phyloP scores from a whole-genome alignment of 1,284 basidiomycete genomes.

The Ganoderma multipileum region DNA sequence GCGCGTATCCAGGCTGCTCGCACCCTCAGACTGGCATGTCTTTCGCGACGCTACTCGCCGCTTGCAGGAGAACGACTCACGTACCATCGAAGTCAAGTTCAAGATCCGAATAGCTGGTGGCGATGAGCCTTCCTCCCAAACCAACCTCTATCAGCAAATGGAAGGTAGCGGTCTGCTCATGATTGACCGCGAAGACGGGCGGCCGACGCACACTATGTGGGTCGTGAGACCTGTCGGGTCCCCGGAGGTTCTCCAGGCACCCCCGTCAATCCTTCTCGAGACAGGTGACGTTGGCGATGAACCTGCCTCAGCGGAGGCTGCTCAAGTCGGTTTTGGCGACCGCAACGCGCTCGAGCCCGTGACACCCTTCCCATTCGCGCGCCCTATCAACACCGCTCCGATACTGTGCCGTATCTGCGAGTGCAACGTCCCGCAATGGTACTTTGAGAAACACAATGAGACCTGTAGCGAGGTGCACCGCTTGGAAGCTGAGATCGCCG shows the following conservation, averaged over 20 bases:
- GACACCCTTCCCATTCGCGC: constrained; percentile 75
- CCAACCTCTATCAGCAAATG: constrained; percentile 82
- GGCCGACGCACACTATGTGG: constrained; percentile 98
- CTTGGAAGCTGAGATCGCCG: constrained; percentile 93
- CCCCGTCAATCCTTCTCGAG: constrained; percentile 62
- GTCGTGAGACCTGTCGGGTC: constrained; percentile 88
- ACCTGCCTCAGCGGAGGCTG: constrained; percentile 42
- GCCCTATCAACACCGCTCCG: constrained; percentile 83
- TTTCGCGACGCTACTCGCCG: constrained; percentile 90
- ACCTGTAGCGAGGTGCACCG: constrained; percentile 98
- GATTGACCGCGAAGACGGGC: constrained; percentile 87
- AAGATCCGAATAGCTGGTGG: constrained; percentile 72
- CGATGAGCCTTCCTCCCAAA: constrained; percentile 58
- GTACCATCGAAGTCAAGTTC: constrained; percentile 94
- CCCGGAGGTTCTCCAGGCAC: constrained; percentile 69
- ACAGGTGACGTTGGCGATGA: constrained; percentile 61
- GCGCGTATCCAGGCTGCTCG: constrained; percentile 85
- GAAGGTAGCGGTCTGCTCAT: constrained; percentile 99
- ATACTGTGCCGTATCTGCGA: constrained; percentile 99
- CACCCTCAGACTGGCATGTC: constrained; percentile 84
- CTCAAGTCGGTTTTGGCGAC: constrained; percentile 42
- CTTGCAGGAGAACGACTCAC: constrained; percentile 90
- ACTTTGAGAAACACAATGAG: constrained; percentile 99
- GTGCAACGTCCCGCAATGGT: constrained; percentile 96
- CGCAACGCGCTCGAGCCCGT: constrained; percentile 51